Evolutionary conservation across 1,284 basidiomycete species (phyloP).

Genomic region (Hymenochaete sp.): DNA sequence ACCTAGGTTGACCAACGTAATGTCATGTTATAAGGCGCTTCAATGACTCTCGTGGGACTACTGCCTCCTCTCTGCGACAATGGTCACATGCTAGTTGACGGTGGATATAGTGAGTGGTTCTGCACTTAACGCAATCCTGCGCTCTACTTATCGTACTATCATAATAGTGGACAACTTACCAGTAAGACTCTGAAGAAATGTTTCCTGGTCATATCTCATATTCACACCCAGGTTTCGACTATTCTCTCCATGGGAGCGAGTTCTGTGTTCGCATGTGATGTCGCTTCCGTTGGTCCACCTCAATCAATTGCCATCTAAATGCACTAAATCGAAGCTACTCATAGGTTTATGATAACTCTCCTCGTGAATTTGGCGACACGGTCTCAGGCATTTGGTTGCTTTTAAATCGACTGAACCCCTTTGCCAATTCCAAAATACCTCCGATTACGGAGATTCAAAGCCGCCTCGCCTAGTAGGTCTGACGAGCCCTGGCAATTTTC

Average conservation of each 20-base stretch:
- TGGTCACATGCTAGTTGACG: constrained; percentile 90
- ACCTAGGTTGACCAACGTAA: neutral
- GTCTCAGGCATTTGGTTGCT: constrained; percentile 97
- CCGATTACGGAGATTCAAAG: constrained; percentile 96
- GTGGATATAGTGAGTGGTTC: constrained; percentile 69
- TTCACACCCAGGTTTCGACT: constrained; percentile 57
- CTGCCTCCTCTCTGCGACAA: constrained; percentile 94
- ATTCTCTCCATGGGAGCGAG: constrained; percentile 91
- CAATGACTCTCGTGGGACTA: constrained; percentile 95
- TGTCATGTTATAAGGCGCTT: constrained; percentile 57
- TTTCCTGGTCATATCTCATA: constrained; percentile 2
- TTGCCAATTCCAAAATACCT: constrained; percentile 77
- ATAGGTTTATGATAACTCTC: constrained; percentile 89
- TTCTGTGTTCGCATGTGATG: constrained; percentile 92
- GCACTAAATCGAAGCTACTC: neutral
- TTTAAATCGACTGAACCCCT: constrained; percentile 88
- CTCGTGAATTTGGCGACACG: constrained; percentile 89
- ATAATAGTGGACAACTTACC: constrained; percentile 82
- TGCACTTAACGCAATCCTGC: neutral
- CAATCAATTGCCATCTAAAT: neutral
- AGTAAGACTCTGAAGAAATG: constrained; percentile 32
- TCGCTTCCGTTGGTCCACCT: constrained; percentile 65
- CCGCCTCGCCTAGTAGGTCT: constrained; percentile 83
- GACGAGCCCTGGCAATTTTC: constrained; percentile 2
- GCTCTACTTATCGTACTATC: neutral